phyloP scores from a whole-genome alignment of 768 basidiomycete species.

The Mycena amicta region DNA sequence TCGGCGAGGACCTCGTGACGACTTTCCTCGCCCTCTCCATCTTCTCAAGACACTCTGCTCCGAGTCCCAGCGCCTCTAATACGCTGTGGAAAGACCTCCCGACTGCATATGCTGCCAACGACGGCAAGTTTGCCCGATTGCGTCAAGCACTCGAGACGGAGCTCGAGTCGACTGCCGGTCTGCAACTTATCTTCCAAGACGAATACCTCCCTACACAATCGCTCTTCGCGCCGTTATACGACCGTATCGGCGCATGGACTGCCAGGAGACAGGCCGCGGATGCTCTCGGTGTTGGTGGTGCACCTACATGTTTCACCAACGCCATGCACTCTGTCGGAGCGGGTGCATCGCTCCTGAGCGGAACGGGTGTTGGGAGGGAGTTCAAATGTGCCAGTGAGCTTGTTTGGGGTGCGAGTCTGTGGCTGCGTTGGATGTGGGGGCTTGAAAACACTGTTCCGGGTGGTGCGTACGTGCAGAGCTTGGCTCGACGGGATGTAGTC shows the following conservation, averaged over 20 bases:
- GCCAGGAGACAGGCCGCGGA: conserved; percentile 12
- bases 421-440: conserved; percentile 24
- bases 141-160: not conserved
- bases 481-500: not conserved
- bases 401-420: conserved; percentile 20
- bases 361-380: conserved; percentile 10
- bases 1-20: conserved; percentile 24
- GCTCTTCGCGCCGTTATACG: conserved; percentile 19
- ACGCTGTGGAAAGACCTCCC: conserved; percentile 3
- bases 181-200: conserved; percentile 22
- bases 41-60: conserved; percentile 12
- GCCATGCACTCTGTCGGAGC: conserved; percentile 24
- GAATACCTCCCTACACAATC: conserved; percentile 9
- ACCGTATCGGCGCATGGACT: conserved; percentile 15
- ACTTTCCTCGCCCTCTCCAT: conserved; percentile 21
- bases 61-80: not conserved
- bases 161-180: not conserved
- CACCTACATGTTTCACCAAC: conserved; percentile 13
- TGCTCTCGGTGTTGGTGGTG: conserved; percentile 10
- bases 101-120: not conserved
- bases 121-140: not conserved
- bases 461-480: not conserved
- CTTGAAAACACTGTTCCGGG: conserved; percentile 8
- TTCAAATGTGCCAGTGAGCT: conserved; percentile 21
- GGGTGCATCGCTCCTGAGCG: conserved; percentile 22